Base-by-base conservation (phyloP, 345 rosid genomes). In the Citrus cavaleriei region DNA sequence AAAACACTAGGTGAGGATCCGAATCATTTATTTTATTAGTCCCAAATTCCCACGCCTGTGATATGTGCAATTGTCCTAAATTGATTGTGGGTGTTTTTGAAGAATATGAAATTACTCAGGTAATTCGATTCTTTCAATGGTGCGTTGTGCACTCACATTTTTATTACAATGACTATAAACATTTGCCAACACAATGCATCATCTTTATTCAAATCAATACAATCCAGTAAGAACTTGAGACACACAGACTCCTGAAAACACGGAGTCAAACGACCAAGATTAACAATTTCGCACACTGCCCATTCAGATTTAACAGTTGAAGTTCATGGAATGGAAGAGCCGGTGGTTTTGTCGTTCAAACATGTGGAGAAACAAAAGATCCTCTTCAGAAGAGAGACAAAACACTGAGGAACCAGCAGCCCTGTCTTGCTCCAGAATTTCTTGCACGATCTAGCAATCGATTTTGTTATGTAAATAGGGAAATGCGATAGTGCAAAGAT, bases 271-370 rank as follows among this genome's bases (percentile, higher is more conserved):
- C 0, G 18, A 46, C 51, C 18, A 46, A 13, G 3, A 3, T 13
- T 46, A 46, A 46, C 51, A 46, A 46, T 46, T 46, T 12, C 5
- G 51, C 51, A 12, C 51, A 46, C 38, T 46, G 51, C 18, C 16
- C 18, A 3, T 46, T 46, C 51, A 12, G 14, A 46, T 12, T 12
- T 12, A 46, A 46, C 18, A 0, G 51, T 46, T 0, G 18, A 12
- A 46, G 22, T 25, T 58, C 78, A 79, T 22, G 69, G 62, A 60
- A 73, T 73, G 34, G 68, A 24, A 35, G 66, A 42, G 6, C 35
- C 12, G n/a, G 6, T 4, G 40, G 0, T 37, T 37, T 37, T 37
- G 5, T 3, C 34, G 13, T 25, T 27, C 8, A 19, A 34, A 9
- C 9, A 6, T 16, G 0, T 12, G 35, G 30, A 21, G 57, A 37